Conservation (phyloP, 2,329 filamentous ascomycete genomes). For the Podosphaera leucotricha region DNA sequence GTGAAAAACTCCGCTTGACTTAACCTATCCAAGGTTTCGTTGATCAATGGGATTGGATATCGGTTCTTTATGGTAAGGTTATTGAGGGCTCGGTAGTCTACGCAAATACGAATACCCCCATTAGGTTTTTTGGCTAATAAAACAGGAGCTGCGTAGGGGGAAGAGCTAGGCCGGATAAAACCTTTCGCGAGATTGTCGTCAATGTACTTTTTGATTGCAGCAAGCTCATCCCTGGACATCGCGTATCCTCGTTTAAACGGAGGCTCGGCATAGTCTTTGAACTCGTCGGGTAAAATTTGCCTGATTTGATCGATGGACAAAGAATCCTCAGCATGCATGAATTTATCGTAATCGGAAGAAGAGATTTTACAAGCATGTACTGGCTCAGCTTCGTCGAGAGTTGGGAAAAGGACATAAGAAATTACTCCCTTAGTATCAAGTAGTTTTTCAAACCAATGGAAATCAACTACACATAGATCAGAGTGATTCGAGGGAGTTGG, state of each 20-base stretch:
- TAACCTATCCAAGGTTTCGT: neutral
- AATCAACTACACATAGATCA: too few species aligned
- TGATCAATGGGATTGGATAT: slow-evolving; percentile 2
- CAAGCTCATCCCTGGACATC: neutral
- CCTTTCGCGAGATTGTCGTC: slow-evolving; percentile 1
- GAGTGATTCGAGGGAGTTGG: too few species aligned
- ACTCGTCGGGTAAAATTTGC: neutral
- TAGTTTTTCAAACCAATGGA: too few species aligned
- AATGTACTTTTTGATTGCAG: neutral
- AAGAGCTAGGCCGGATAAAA: neutral
- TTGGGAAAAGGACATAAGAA: too few species aligned
- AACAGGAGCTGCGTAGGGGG: neutral
- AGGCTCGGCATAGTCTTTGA: neutral
- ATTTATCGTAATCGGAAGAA: neutral
- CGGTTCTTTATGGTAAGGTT: slow-evolving; percentile 2
- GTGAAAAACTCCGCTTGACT: neutral
- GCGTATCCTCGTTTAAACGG: neutral
- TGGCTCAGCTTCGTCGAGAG: too few species aligned
- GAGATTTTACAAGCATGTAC: neutral
- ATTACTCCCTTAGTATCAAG: too few species aligned
- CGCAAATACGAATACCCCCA: slow-evolving; percentile 1
- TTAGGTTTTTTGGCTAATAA: slow-evolving; percentile 1
- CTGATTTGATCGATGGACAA: neutral
- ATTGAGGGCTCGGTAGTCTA: slow-evolving; percentile 2
- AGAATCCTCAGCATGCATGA: neutral